Conservation (phyloP, 75 land plant species). For the Adiantum capillusveneris region DNA sequence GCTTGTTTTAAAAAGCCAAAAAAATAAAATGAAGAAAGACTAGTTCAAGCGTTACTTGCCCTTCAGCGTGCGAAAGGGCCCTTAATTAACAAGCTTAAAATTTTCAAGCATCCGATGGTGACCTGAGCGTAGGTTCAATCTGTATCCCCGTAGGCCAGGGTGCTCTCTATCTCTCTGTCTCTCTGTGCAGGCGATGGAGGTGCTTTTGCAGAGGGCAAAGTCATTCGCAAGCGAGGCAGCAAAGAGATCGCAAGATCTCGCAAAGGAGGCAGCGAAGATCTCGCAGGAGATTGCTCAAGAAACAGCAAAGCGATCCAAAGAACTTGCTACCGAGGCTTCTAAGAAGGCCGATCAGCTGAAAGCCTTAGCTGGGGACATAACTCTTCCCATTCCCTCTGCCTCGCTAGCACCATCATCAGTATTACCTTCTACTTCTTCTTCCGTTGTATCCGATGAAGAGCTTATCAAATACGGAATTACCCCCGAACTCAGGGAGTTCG, state of each 20-base stretch:
- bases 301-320: slow-evolving; percentile 64
- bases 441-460: slow-evolving; percentile 17
- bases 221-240: slow-evolving; percentile 66
- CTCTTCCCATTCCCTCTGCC: slow-evolving; percentile 12
- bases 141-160: too few species aligned
- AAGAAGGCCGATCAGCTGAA: slow-evolving; percentile 61
- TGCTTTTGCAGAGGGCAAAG: slow-evolving; percentile 45
- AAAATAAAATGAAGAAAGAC: too few species aligned
- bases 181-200: slow-evolving; percentile 40
- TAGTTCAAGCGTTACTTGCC: too few species aligned
- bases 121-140: too few species aligned
- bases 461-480: slow-evolving; percentile 66
- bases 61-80: too few species aligned
- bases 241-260: slow-evolving; percentile 59
- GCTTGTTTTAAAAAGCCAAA: too few species aligned
- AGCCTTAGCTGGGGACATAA: slow-evolving; percentile 22
- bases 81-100: too few species aligned
- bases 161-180: slow-evolving; percentile 2
- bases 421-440: not conserved
- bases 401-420: not conserved
- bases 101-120: too few species aligned
- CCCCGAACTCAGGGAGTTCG: slow-evolving; percentile 76
- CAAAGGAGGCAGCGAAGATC: slow-evolving; percentile 39
- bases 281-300: slow-evolving; percentile 50
- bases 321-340: slow-evolving; percentile 60